phyloP scores from a whole-genome alignment of 306 rosid genomes.

The Dalbergia oliveri region DNA sequence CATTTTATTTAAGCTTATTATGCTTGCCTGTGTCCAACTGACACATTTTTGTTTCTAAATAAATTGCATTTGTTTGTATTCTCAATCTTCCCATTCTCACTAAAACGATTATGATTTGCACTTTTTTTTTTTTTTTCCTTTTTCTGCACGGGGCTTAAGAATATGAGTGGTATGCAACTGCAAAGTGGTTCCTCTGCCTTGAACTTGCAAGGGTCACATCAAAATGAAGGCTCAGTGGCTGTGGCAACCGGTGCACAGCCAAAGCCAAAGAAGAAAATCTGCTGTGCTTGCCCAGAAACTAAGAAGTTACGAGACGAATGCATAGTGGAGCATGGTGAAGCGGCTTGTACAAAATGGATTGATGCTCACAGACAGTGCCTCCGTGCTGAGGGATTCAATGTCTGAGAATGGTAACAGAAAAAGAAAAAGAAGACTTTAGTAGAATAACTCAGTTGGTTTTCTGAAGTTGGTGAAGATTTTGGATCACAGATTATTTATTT shows the following conservation, averaged over 20 bases:
- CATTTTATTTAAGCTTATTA: slow-evolving; percentile 13
- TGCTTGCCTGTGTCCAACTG: slow-evolving; percentile 18
- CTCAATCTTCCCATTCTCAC: neutral
- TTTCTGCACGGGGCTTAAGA: neutral
- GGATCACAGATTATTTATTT: slow-evolving; percentile 31
- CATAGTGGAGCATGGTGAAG: slow-evolving; percentile 90
- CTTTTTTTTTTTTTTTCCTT: neutral
- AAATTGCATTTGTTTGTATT: neutral
- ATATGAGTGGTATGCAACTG: slow-evolving; percentile 63
- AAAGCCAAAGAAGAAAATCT: slow-evolving; percentile 85
- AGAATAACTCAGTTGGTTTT: slow-evolving; percentile 7
- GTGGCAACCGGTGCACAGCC: slow-evolving; percentile 46
- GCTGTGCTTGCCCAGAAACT: slow-evolving; percentile 88
- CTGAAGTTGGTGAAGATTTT: slow-evolving; percentile 33
- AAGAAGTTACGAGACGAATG: slow-evolving; percentile 89
- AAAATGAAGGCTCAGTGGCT: slow-evolving; percentile 38
- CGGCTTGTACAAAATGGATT: slow-evolving; percentile 83
- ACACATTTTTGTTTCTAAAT: slow-evolving; percentile 3
- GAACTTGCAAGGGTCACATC: slow-evolving; percentile 47
- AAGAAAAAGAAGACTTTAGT: neutral
- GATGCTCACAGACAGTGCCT: slow-evolving; percentile 89
- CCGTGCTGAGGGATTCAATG: slow-evolving; percentile 86
- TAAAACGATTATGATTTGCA: too few relatives aligned
- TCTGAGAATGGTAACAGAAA: slow-evolving; percentile 50
- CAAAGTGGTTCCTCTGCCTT: slow-evolving; percentile 53